phyloP scores from a whole-genome alignment of 1,139 yeast genomes.

The Blastobotrys serpentis region DNA sequence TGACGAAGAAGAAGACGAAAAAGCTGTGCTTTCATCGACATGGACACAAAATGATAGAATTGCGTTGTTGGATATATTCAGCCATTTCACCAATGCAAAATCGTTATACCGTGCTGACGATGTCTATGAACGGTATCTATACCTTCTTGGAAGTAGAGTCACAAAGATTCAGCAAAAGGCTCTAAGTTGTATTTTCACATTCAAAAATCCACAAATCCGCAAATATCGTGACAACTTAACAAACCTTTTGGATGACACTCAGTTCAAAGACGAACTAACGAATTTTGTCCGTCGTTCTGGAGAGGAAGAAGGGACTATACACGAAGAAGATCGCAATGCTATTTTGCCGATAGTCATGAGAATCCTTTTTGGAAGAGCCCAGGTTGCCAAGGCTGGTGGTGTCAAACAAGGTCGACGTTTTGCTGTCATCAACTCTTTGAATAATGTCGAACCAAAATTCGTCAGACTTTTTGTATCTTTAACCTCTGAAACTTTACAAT shows the following conservation, averaged over 20 bases:
- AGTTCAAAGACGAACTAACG: conserved; percentile 81
- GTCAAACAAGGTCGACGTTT: conserved; percentile 69
- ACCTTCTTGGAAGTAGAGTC: conserved; percentile 61
- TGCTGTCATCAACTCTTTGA: conserved; percentile 72
- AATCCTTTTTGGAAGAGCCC: conserved; percentile 84
- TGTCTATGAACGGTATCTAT: conserved; percentile 54
- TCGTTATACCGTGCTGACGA: conserved; percentile 51
- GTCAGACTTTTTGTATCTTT: conserved; percentile 60
- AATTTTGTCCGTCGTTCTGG: conserved; percentile 52
- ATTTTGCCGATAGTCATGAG: conserved; percentile 75
- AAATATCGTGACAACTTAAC: conserved; percentile 72
- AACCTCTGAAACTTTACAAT: conserved; percentile 57
- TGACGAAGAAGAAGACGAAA: conserved; percentile 29
- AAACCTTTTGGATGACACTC: conserved; percentile 76
- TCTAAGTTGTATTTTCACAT: conserved; percentile 66
- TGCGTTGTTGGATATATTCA: conserved; percentile 57
- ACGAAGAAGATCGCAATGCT: conserved; percentile 54
- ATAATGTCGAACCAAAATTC: conserved; percentile 56
- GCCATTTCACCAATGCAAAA: conserved; percentile 64
- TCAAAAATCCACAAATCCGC: conserved; percentile 54
- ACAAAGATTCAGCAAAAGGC: conserved; percentile 70
- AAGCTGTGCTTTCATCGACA: conserved; percentile 24
- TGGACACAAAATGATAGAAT: conserved; percentile 68
- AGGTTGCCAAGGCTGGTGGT: conserved; percentile 47
- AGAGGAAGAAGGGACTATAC: conserved; percentile 47